A percentile compares a stretch with the other conserved stretches of the same genome.
Evolutionary conservation across 768 basidiomycete species (phyloP).

Genomic region (Boletus tomentosulus): DNA sequence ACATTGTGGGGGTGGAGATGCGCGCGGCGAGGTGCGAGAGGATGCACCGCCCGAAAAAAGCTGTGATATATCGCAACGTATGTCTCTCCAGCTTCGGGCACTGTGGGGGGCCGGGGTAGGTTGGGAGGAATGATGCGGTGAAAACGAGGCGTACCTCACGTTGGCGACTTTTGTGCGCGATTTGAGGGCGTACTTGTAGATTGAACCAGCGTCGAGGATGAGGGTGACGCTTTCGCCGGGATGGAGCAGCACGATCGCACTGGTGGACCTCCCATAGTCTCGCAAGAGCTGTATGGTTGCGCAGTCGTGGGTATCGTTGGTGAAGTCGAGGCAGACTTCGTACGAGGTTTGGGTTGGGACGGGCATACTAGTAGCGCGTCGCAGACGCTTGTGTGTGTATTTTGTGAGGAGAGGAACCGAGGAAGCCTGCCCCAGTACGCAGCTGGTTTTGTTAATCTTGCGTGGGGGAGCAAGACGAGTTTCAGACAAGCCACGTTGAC

Average conservation of each 20-base stretch:
- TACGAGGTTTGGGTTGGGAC: slow-evolving; percentile 49
- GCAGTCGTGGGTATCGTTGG: slow-evolving; percentile 63
- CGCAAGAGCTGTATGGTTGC: slow-evolving; percentile 61
- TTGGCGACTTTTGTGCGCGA: slow-evolving; percentile 60
- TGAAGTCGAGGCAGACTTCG: slow-evolving; percentile 65
- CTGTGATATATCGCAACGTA: slow-evolving; percentile 57
- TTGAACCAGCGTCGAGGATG: slow-evolving; percentile 63
- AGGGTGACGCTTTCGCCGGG: slow-evolving; percentile 63
- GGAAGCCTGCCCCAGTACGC: slow-evolving; percentile 22
- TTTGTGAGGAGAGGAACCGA: slow-evolving; percentile 14
- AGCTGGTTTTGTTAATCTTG: slow-evolving; percentile 33
- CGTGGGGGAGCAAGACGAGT: slow-evolving; percentile 27
- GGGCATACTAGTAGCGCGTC: slow-evolving; percentile 47
- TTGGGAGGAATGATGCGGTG: slow-evolving; percentile 3
- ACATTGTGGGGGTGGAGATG: slow-evolving; percentile 34
- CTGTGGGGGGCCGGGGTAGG: slow-evolving; percentile 30
- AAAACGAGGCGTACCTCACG: slow-evolving; percentile 50
- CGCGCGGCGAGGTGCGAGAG: slow-evolving; percentile 30
- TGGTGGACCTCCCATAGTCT: slow-evolving; percentile 56
- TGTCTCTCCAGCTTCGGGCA: slow-evolving; percentile 63
- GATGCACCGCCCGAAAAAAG: slow-evolving; percentile 44
- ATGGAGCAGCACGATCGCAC: slow-evolving; percentile 52
- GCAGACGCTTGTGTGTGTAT: slow-evolving; percentile 31
- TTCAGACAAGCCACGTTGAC: slow-evolving; percentile 26
- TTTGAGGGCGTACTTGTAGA: slow-evolving; percentile 69